These are phyloP conservation scores for Mycena rebaudengoi DNA, from an alignment of 768 basidiomycete species.

Conservation along the genomic window DNA sequence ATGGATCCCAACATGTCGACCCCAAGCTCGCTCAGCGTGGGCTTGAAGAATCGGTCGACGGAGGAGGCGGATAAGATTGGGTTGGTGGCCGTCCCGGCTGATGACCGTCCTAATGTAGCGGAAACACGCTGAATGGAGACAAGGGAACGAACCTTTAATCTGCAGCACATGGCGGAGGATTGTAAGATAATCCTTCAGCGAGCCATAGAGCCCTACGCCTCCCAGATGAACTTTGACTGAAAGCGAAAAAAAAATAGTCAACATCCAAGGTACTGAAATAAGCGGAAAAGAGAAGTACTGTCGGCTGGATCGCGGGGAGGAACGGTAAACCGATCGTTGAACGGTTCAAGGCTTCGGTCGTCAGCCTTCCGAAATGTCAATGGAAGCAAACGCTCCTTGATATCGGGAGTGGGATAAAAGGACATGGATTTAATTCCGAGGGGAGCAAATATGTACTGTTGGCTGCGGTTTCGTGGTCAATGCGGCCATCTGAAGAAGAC, in stretches of 20 bases:
- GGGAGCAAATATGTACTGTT: conserved; percentile 32
- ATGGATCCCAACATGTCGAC: not conserved
- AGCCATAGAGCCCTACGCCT: conserved; percentile 28
- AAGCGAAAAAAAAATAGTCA: not conserved
- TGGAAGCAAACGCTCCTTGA: conserved; percentile 23
- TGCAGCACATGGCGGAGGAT: conserved; percentile 26
- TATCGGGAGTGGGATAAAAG: conserved; percentile 28
- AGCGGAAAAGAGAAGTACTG: conserved; percentile 6
- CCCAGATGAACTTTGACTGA: conserved; percentile 30
- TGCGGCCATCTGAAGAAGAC: not conserved
- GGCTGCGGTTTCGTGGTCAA: conserved; percentile 23
- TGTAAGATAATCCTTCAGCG: conserved; percentile 32
- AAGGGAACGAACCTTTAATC: not conserved
- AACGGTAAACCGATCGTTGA: conserved; percentile 11
- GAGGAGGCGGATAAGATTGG: conserved; percentile 14
- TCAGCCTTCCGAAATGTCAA: conserved; percentile 22
- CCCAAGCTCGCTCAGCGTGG: not conserved
- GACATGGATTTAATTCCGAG: conserved; percentile 30
- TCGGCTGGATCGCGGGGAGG: conserved; percentile 25
- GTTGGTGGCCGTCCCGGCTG: conserved; percentile 9
- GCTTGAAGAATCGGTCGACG: conserved; percentile 9
- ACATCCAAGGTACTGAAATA: not conserved
- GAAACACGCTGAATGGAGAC: not conserved
- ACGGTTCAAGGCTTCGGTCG: conserved; percentile 21
- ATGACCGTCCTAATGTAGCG: not conserved